Evolutionary conservation across 805 yeast genomes (phyloP), one percentile per base, ranked within the genome.

Genomic region (Saturnispora bothae): DNA sequence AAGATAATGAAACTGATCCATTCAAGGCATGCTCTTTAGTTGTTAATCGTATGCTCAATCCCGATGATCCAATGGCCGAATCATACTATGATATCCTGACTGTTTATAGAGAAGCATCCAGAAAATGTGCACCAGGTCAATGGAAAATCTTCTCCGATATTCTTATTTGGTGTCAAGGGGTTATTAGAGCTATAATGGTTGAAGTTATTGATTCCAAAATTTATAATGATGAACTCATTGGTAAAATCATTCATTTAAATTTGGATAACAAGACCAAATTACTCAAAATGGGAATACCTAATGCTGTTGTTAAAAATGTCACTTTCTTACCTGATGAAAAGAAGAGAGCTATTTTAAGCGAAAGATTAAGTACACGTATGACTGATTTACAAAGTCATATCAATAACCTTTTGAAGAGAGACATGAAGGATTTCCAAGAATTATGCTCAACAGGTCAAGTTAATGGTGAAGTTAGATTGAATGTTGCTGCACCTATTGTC

Each of bases 81-180:
- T 89, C 96, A 88, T 70, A 86, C 15, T 84, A 80, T 55, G 78
- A 80, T 47, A 96, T 89, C 50, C 60, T 92, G 39, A 59, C 69
- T 22, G 70, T 79, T 40, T 84, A 82, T 4, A 69, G 73, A 40
- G 69, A 70, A 17, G 76, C 76, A 22, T 60, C 84, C 18, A 57
- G 65, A 2, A 64, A 63, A 12, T 67, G 78, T 36, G 76, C 83
- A 43, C 96, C 97, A 0, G 51, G 53, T 15, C 65, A 69, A 40
- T 92, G 97, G 96, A 66, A 76, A 33, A 65, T 89, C 25, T 74
- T 78, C 50, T 63, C 69, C 18, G 69, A 70, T 38, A 71, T 78
- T 36, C 76, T 76, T 48, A 65, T 67, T 16, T 71, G 76, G 47
- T 85, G 86, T 60, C 88, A 81, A 53, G 63, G 65, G 20, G 73